Percentiles rank a stretch among this genome's conserved stretches.
These are phyloP conservation scores for Aspergillus hortae DNA, from an alignment of 2,329 filamentous ascomycete genomes.

Conservation along the genomic window DNA sequence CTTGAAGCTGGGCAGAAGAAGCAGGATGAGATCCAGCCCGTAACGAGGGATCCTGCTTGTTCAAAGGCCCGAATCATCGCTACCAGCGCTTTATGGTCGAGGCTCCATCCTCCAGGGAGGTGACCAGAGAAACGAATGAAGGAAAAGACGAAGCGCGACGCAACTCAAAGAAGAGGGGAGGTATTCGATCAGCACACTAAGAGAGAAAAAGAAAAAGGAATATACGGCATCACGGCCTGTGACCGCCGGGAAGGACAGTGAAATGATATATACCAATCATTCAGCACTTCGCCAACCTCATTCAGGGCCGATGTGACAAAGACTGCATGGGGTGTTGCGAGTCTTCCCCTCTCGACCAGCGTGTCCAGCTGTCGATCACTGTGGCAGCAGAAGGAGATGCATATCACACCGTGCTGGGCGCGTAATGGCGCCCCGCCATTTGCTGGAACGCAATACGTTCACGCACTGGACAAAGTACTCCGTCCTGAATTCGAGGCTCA, in stretches of 20 bases:
- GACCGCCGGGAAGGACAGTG: too few species aligned
- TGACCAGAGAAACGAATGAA: conserved; percentile 5
- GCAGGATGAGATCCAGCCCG: conserved; percentile 39
- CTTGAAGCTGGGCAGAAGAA: conserved; percentile 27
- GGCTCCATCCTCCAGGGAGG: conserved; percentile 25
- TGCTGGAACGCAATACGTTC: conserved; percentile 1
- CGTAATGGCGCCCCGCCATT: conserved; percentile 19
- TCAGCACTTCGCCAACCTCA: background rate
- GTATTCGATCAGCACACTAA: too few species aligned
- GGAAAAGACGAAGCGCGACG: background rate
- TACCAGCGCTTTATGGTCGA: conserved; percentile 27
- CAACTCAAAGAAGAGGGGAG: background rate
- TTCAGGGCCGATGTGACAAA: background rate
- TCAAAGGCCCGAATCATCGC: conserved; percentile 34
- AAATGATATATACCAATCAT: too few species aligned
- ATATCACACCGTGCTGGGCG: conserved; percentile 13
- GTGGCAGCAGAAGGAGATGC: conserved; percentile 8
- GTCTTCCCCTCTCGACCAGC: conserved; percentile 10
- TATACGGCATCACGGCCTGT: too few species aligned
- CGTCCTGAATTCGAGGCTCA: background rate
- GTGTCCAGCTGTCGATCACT: conserved; percentile 16
- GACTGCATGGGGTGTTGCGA: conserved; percentile 3
- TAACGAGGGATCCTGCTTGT: conserved; percentile 38
- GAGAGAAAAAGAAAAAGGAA: too few species aligned
- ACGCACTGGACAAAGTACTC: background rate